Base-by-base conservation (phyloP, 805 yeast genomes). In the Tetrapisispora pingtungensis region DNA sequence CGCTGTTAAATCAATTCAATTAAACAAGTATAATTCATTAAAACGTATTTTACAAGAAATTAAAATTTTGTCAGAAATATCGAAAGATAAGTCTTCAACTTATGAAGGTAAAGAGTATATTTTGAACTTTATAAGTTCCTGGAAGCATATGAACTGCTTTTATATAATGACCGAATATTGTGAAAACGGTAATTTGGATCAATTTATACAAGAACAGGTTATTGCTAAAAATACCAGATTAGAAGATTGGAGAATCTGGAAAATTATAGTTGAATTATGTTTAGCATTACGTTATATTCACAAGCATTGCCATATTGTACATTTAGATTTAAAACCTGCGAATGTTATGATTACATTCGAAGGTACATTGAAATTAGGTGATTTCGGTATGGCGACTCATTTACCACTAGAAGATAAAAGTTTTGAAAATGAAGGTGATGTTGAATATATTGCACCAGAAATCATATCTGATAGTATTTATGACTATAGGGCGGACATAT, bases 181-280 rank as follows among this genome's bases (percentile, higher is more conserved):
- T 66, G 97, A 89, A 57, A 93, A 89, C 59, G 97, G 97, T 1
- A 84, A 93, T 19, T 66, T 93, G 46, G 93, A 81, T 56, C 77
- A 77, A 47, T 93, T 90, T 57, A 64, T 93, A 43, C 94, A 84
- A 51, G 81, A 80, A 59, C 87, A 86, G 19, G 78, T 81, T 40
- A 73, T 80, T 34, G 76, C 85, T 27, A 80, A 81, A 54, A 57
- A 62, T 22, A 51, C 52, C 20, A 53, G 64, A 28, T 71, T 93
- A 42, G 98, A 93, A 59, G 98, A 93, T 62, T 93, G 96, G 83
- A 75, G 98, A 54, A 89, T 90, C 34, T 93, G 98, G 98, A 93
- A 93, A 66, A 90, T 93, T 37, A 69, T 93, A 52, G 81, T 83
- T 42, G 98, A 90, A 60, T 71, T 89, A 15, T 65, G 86, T 35